Evolutionary conservation across 306 rosid genomes (phyloP).

Genomic region (Echinosophora koreensis): DNA sequence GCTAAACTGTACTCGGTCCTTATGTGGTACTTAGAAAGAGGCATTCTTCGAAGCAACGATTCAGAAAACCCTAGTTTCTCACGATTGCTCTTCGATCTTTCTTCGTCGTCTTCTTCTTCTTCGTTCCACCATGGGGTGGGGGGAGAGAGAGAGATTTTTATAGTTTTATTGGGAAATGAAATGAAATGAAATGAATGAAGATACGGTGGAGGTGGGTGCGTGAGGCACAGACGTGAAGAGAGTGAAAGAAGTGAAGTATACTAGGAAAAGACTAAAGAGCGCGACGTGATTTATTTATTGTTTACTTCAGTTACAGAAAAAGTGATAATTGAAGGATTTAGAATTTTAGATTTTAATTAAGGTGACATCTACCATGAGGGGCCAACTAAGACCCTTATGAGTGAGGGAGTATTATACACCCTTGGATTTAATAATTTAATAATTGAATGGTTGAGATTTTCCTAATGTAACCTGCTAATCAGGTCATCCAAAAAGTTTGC

Average conservation of each 20-base stretch:
- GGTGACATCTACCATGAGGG: too few relatives aligned
- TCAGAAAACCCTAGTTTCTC: conserved; percentile 43
- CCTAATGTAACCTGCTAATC: too few relatives aligned
- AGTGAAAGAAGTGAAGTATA: conserved; percentile 28
- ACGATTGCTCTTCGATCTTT: conserved; percentile 18
- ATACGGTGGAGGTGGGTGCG: conserved; percentile 55
- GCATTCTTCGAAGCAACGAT: conserved; percentile 57
- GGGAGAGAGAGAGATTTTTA: conserved; percentile 24
- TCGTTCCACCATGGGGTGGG: conserved; percentile 61
- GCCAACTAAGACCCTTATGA: too few relatives aligned
- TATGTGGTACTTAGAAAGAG: conserved; percentile 82
- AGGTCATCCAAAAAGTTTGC: too few relatives aligned
- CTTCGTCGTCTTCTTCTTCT: conserved; percentile 28
- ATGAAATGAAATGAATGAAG: conserved; percentile 56
- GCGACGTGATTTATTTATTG: neutral
- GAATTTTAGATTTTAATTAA: too few relatives aligned
- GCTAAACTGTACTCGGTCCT: conserved; percentile 88
- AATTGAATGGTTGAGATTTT: too few relatives aligned
- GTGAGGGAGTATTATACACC: too few relatives aligned
- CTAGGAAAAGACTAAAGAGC: neutral
- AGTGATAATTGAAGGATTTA: too few relatives aligned
- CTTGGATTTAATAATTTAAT: too few relatives aligned
- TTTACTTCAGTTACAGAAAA: too few relatives aligned
- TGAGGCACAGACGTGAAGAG: conserved; percentile 53
- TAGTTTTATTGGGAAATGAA: conserved; percentile 25